These are phyloP conservation scores for Fusarium sp. DNA, from an alignment of 2,329 filamentous ascomycete species.

Conservation along the genomic window DNA sequence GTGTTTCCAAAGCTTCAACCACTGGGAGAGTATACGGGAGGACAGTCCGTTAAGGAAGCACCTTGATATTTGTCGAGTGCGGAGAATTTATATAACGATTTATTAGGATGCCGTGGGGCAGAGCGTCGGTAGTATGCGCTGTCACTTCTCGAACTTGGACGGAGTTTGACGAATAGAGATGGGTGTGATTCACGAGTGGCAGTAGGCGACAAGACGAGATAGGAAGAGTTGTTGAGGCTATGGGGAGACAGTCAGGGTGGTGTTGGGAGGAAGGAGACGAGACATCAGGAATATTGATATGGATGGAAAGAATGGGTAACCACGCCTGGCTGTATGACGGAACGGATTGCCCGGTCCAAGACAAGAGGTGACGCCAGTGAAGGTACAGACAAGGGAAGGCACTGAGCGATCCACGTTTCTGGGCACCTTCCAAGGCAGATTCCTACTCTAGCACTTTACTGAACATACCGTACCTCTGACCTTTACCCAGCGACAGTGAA, in stretches of 20 bases:
- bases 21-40: background rate
- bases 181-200: constrained; percentile 6
- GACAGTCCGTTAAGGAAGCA: constrained; percentile 9
- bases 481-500: constrained; percentile 14
- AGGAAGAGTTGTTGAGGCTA: background rate
- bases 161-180: constrained; percentile 22
- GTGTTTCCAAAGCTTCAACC: constrained; percentile 7
- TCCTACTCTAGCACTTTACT: background rate
- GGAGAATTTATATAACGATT: constrained; percentile 26
- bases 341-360: constrained; percentile 34
- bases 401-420: constrained; percentile 29
- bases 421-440: constrained; percentile 34
- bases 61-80: constrained; percentile 32
- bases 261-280: constrained; percentile 17
- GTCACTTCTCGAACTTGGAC: constrained; percentile 15
- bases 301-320: background rate
- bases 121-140: constrained; percentile 4
- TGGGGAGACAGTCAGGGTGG: background rate
- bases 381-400: constrained; percentile 26
- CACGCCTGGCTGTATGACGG: constrained; percentile 19
- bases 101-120: constrained; percentile 18
- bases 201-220: background rate
- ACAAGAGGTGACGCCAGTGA: constrained; percentile 35
- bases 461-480: background rate
- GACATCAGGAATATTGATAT: constrained; percentile 13